Conservation (phyloP, 345 rosid species). For the Dimocarpus longan region DNA sequence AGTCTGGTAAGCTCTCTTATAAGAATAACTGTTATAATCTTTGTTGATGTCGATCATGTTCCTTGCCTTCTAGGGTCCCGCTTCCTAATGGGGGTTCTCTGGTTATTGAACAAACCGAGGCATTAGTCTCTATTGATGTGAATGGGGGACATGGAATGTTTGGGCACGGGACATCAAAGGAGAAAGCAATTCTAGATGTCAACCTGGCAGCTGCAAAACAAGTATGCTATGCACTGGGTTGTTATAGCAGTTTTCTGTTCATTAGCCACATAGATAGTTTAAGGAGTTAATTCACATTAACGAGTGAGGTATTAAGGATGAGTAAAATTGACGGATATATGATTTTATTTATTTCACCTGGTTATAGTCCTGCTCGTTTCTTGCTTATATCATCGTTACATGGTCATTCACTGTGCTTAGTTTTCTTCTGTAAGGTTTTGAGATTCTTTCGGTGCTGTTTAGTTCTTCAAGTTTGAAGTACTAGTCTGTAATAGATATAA, state of each 20-base stretch:
- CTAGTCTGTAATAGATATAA: conserved; percentile 16
- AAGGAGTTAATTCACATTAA: neutral
- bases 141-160: conserved; percentile 98
- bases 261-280: neutral
- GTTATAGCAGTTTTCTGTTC: conserved; percentile 10
- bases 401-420: neutral
- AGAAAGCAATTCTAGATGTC: conserved; percentile 89
- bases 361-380: neutral
- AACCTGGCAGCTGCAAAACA: conserved; percentile 93
- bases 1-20: neutral
- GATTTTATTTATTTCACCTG: neutral
- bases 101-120: conserved; percentile 99
- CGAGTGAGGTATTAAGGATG: neutral
- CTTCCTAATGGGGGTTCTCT: conserved; percentile 90
- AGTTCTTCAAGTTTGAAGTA: conserved; percentile 11
- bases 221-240: conserved; percentile 45
- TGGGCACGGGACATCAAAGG: conserved; percentile 87
- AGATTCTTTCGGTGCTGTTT: conserved; percentile 11
- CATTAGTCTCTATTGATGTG: conserved; percentile 95
- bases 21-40: neutral
- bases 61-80: conserved; percentile 64
- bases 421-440: conserved; percentile 9
- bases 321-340: neutral
- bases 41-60: conserved; percentile 15
- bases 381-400: neutral